Base-by-base conservation (phyloP, 495 filamentous ascomycete genomes). In the Evansstolkia leycettana region DNA sequence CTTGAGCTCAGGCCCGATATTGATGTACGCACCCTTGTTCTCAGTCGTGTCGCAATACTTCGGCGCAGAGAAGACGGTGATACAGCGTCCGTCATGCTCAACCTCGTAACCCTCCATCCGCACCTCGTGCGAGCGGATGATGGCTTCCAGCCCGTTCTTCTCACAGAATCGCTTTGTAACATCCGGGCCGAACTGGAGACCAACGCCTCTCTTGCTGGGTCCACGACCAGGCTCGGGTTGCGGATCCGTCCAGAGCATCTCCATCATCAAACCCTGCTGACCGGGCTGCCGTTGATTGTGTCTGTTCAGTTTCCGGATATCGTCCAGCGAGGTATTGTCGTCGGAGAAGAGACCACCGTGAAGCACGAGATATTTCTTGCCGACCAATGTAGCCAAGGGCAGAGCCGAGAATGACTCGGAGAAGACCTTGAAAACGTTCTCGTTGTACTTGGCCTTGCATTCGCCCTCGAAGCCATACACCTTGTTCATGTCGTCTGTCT, bases 191-290 rank as follows among this genome's bases (percentile, higher is more conserved):
- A 99, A 99, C 51, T 94, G 85, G 59, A 96, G 69, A 32, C 90
- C 90, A 16, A 99, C 88, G 38, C 90, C 90, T 52, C 90, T 76
- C 70, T 99, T 99, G 66, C 84, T 94, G 14, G 89, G 92, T 7
- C 87, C 84, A 34, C 90, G 75, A 17, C 90, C 90, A 31, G 83
- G 82, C 41, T 75, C 65, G 0, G 77, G 64, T 53, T 96, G 90
- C 9, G 90, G 90, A 51, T 99, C 90, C 0, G 90, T 96, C 90
- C 90, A 99, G 13, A 99, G 75, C 92, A 99, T 99, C 58, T 99
- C 90, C 90, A 99, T 96, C 90, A 99, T 99, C 46, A 99, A 63
- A 19, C 90, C 90, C 29, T 78, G 57, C 54, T 96, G 90, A 15
- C 92, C 92, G n/a, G 90, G 90, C 51, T 99, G 90, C 17, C 84